Base-by-base conservation (phyloP, 2,329 filamentous ascomycete species). In the Aphanocladium album region DNA sequence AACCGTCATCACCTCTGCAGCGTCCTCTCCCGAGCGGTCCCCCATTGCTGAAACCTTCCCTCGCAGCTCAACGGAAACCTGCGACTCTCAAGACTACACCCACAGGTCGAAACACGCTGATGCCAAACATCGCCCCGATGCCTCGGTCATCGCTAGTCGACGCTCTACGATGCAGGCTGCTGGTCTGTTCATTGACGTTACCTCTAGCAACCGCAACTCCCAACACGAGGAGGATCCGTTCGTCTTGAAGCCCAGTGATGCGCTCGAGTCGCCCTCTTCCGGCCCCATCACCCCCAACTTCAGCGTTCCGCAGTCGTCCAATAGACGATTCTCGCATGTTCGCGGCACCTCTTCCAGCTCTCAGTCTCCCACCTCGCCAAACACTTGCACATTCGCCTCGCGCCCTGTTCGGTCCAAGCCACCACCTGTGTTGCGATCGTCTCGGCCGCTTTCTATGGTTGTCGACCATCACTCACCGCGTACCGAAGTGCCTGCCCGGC, bases 1-100 rank as follows among this genome's bases (percentile, higher is more conserved):
- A 61, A 88, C 85, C 3, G 73, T 84, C 27, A 68, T 86, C 8
- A 87, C 84, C 2, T 87, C 85, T 0, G 78, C 80, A 19, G 79
- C 76, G 33, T 86, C 84, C 0, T 87, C 85, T 0, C 82, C 83
- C 2, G 76, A 82, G 17, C 78, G 76, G 60, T 87, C 85, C 1
- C 85, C 85, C 0, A 78, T 77, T 1, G 74, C 78, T 14, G 80
- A 82, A 39, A 83, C 75, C 58, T 85, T 84, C 60, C 68, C 68
- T 16, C 62, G 58, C 33, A 63, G 37, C 53, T 62, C 45, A 6
- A 65, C 69, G 27, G 67, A 69, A 19, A 60, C 63, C 57, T 11
- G 63, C 46, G 45, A 64, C 23, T 58, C 46, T 1, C 65, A 64
- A 16, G 70, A 73, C 3, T 65, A 45, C n/a, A 19, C 33, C 11